These are phyloP conservation scores for Salix suchowensis DNA, from an alignment of 345 rosid species.

Conservation along the genomic window DNA sequence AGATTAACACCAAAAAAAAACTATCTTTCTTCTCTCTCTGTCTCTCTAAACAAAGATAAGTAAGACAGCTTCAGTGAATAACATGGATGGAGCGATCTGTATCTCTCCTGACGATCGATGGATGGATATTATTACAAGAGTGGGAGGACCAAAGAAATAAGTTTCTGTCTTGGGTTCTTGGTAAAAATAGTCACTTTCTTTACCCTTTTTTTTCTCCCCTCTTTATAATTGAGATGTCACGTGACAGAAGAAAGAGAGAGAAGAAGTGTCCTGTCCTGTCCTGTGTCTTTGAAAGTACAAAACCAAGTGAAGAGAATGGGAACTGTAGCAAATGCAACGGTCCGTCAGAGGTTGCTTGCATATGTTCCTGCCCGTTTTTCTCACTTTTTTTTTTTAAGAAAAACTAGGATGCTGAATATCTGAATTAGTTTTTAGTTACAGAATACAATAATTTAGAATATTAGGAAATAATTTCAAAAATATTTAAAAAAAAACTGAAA, in stretches of 20 bases:
- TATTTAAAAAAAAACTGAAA: too few species aligned
- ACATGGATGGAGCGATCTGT: neutral
- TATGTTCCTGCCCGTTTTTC: too few species aligned
- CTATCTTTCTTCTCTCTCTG: neutral
- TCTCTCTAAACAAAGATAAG: slow-evolving; percentile 5
- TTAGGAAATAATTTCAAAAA: too few species aligned
- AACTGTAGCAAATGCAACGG: too few species aligned
- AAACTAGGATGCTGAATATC: too few species aligned
- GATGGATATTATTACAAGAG: neutral
- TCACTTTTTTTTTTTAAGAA: too few species aligned
- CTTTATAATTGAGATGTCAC: slow-evolving; percentile 36
- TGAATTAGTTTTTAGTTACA: too few species aligned
- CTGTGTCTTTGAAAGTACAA: too few species aligned
- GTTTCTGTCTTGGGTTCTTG: neutral
- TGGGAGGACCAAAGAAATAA: neutral
- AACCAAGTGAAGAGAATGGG: too few species aligned
- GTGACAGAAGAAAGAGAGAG: slow-evolving; percentile 44
- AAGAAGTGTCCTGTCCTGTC: neutral
- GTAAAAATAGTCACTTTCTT: neutral
- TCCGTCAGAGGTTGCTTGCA: too few species aligned
- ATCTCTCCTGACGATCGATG: neutral
- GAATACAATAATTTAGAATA: too few species aligned
- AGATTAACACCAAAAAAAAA: neutral
- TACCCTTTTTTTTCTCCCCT: slow-evolving; percentile 23
- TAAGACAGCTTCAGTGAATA: neutral